Evolutionary conservation across 768 basidiomycete genomes (phyloP), one percentile per base, ranked within the genome.

Genomic region (Lactifluus rugatus): DNA sequence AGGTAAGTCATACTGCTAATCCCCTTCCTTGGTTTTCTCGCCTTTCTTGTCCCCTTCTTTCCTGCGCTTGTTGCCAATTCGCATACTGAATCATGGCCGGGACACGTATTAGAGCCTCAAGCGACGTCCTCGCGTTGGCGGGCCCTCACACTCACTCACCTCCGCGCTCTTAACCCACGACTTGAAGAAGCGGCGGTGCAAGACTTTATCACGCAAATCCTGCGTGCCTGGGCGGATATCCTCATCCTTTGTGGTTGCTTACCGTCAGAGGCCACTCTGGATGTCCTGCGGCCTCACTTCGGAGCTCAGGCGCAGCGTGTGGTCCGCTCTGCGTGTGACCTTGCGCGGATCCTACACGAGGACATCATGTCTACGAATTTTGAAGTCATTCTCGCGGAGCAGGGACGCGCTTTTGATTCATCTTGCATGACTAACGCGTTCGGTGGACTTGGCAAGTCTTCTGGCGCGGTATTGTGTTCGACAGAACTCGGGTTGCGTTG

Each of bases 311-410:
- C 89, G 9, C 78, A 77, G 21, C 78, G 84, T 17, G 83, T 90
- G 44, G 81, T 85, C 11, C 79, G 77, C 52, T 75, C 84, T 0
- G 83, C 83, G 21, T 79, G 79, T 66, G 76, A 76, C 58, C 72
- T 90, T 31, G 84, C 85, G 11, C 78, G 75, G 49, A 80, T 87
- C 41, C 78, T 80, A 36, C 74, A 80, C 49, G 86, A 90, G 64
- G 87, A 88, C 59, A 87, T 88, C 65, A 79, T 90, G 74, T 85
- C 83, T 2, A 85, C 87, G 2, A 82, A 78, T 57, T 90, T 89
- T 64, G 85, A 89, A 64, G 77, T 89, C 36, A 69, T 85, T 41
- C 76, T 81, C 19, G 78, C 81, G 2, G 82, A 85, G 57, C 76
- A 78, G 32, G 79, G 78, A 2, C 72, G 74, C 17, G 13, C 70